A percentile compares a stretch with the other conserved stretches of the same genome.
phyloP scores from a whole-genome alignment of 257 asterid genomes.

The Solanum commersonii region DNA sequence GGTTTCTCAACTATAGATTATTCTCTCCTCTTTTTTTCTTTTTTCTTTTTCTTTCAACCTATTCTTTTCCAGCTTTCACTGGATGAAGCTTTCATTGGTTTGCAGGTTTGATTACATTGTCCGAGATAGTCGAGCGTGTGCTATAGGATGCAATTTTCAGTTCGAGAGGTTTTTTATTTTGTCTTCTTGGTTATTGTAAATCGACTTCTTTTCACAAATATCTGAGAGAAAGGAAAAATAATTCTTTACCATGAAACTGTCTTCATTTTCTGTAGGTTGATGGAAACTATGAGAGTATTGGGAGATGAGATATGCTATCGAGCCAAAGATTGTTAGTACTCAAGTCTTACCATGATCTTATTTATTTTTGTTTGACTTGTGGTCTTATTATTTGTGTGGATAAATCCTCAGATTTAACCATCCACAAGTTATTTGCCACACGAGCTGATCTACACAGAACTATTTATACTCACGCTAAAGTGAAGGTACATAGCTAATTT shows the following conservation, averaged over 20 bases:
- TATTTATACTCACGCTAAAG: constrained; percentile 90
- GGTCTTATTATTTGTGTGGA: constrained; percentile 2
- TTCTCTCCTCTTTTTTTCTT: not conserved
- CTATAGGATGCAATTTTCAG: constrained; percentile 85
- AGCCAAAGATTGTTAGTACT: constrained; percentile 68
- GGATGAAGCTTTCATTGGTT: not conserved
- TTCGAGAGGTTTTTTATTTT: constrained; percentile 49
- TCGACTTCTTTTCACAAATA: not conserved
- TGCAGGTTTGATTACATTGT: constrained; percentile 85
- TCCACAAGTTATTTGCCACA: constrained; percentile 81
- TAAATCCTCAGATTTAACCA: constrained; percentile 57
- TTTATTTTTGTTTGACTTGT: not conserved
- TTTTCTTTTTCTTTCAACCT: not conserved
- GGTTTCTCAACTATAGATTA: constrained; percentile 23
- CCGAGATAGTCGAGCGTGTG: constrained; percentile 93
- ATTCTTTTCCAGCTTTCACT: not conserved
- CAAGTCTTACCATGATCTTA: not conserved
- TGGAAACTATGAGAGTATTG: constrained; percentile 89
- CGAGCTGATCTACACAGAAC: constrained; percentile 92
- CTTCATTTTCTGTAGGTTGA: constrained; percentile 41
- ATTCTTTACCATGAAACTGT: not conserved
- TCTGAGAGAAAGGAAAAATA: not conserved
- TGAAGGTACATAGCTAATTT: constrained; percentile 44
- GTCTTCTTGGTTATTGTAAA: not conserved
- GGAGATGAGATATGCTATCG: constrained; percentile 92